Percentiles rank a stretch among this genome's conserved stretches.
These are phyloP conservation scores for Dictyostelium discoideum DNA, from an alignment of 78 protist species.

Conservation along the genomic window dicty_2.7 NC_007089.4:1522501-1523000, in stretches of 20 bases:
- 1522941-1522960: neutral
- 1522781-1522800: neutral
- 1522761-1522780: neutral
- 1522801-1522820: neutral
- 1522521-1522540: too few relatives aligned
- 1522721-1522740: neutral
- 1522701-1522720: neutral
- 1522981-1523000: neutral
- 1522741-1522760: neutral
- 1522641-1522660: neutral
- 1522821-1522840: conserved; percentile 5
- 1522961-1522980: neutral
- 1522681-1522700: neutral
- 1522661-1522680: neutral
- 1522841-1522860: neutral
- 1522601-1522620: too few relatives aligned
- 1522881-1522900: conserved; percentile 3
- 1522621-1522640: neutral
- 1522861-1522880: neutral
- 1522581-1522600: too few relatives aligned
- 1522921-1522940: neutral
- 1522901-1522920: neutral
- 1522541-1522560: too few relatives aligned
- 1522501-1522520: too few relatives aligned
- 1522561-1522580: too few relatives aligned